These are phyloP conservation scores for Gossypium anomalum DNA, from an alignment of 345 rosid genomes.

Conservation along the genomic window DNA sequence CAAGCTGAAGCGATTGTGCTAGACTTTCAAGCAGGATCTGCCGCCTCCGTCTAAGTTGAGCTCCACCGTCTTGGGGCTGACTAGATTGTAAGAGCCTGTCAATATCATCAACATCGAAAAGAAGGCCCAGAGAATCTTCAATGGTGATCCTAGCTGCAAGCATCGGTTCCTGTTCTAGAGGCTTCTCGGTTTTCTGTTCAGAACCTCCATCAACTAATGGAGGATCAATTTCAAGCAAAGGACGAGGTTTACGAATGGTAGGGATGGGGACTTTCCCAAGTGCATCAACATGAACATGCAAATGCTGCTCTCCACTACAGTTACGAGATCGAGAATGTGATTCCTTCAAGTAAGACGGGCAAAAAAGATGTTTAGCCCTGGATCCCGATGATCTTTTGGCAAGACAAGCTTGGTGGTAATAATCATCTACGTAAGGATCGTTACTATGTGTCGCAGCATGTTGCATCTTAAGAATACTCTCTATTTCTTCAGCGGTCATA, in stretches of 20 bases:
- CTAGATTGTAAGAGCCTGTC: conserved; percentile 64
- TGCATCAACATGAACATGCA: conserved; percentile 55
- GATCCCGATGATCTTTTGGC: conserved; percentile 61
- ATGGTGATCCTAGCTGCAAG: conserved; percentile 92
- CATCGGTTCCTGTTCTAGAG: conserved; percentile 89
- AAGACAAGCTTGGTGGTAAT: conserved; percentile 92
- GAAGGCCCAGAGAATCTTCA: conserved; percentile 71
- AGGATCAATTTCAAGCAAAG: conserved; percentile 71
- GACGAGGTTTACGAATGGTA: conserved; percentile 47
- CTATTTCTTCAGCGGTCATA: conserved; percentile 94
- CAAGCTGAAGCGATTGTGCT: conserved; percentile 84
- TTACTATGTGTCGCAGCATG: conserved; percentile 75
- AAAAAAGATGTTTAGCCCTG: conserved; percentile 53
- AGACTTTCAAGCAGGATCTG: conserved; percentile 76
- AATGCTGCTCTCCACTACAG: conserved; percentile 60
- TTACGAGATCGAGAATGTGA: conserved; percentile 69
- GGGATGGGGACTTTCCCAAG: conserved; percentile 41
- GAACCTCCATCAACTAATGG: conserved; percentile 50
- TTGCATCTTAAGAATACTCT: conserved; percentile 95
- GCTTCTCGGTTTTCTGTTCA: conserved; percentile 64
- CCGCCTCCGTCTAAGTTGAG: conserved; percentile 68
- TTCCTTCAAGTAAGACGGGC: conserved; percentile 80
- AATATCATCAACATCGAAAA: conserved; percentile 83
- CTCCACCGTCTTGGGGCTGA: conserved; percentile 81
- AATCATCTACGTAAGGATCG: conserved; percentile 86